A percentile compares a stretch with the other conserved stretches of the same genome.
Evolutionary conservation across 1,284 basidiomycete species (phyloP).

Genomic region (Boletus semigastroideus): DNA sequence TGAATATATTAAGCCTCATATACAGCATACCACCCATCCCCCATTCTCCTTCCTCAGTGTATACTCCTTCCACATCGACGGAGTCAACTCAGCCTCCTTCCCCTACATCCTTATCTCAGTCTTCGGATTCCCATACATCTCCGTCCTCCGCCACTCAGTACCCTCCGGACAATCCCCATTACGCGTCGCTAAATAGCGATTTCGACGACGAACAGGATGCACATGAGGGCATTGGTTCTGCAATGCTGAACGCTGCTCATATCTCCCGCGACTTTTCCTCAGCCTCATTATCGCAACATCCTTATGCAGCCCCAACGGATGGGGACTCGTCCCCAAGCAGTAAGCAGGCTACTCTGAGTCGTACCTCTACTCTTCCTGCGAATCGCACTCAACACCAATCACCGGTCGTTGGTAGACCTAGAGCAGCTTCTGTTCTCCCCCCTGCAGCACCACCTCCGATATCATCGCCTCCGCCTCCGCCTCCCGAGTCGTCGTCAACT

Average conservation of each 20-base stretch:
- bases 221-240: conserved; percentile 47
- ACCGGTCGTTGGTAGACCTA: conserved; percentile 39
- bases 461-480: conserved; percentile 62
- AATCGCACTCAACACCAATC: conserved; percentile 30
- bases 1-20: conserved; percentile 83
- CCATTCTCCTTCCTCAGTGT: conserved; percentile 56
- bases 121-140: conserved; percentile 44
- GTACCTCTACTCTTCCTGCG: conserved; percentile 29
- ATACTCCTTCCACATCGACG: conserved; percentile 49
- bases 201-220: conserved; percentile 39
- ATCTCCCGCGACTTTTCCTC: conserved; percentile 36
- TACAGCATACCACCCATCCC: conserved; percentile 77
- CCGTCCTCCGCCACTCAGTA: conserved; percentile 40
- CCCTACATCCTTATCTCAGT: conserved; percentile 54
- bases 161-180: conserved; percentile 35
- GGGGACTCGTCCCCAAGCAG: conserved; percentile 15
- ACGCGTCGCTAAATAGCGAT: conserved; percentile 28
- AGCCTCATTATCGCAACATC: conserved; percentile 30
- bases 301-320: conserved; percentile 46
- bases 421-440: conserved; percentile 60
- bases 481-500: conserved; percentile 37
- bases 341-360: conserved; percentile 26
- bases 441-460: conserved; percentile 66
- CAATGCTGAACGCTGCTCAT: conserved; percentile 47
- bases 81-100: conserved; percentile 52